Evolutionary conservation across 2,329 filamentous ascomycete genomes (phyloP).

Genomic region (Cryphonectria nitschkei): DNA sequence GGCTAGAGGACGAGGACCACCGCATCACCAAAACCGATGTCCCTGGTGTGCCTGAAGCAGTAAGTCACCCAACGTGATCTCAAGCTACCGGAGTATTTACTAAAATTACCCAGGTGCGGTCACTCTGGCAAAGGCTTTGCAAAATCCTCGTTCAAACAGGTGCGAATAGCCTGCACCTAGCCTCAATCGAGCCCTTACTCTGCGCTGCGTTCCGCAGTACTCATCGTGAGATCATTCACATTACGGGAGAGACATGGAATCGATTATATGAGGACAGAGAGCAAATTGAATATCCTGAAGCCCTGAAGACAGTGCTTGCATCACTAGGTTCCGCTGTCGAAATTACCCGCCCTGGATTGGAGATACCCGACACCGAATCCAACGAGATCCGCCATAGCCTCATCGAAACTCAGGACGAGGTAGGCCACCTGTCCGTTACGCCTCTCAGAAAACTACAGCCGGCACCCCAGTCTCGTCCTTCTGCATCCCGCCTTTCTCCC

Average conservation of each 20-base stretch:
- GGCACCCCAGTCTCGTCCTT: constrained; percentile 33
- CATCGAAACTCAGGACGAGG: constrained; percentile 54
- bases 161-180: constrained; percentile 50
- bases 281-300: constrained; percentile 65
- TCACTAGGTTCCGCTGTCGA: constrained; percentile 60
- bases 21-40: constrained; percentile 47
- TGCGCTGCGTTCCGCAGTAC: constrained; percentile 62
- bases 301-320: constrained; percentile 64
- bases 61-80: constrained; percentile 42
- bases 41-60: constrained; percentile 46
- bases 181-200: constrained; percentile 57
- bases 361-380: constrained; percentile 43
- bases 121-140: constrained; percentile 56
- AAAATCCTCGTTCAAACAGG: constrained; percentile 41
- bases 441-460: constrained; percentile 35
- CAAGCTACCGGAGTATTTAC: constrained; percentile 12
- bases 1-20: constrained; percentile 63
- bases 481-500: constrained; percentile 32
- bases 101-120: constrained; percentile 47
- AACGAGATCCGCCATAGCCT: constrained; percentile 47
- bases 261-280: constrained; percentile 64
- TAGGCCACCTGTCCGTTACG: constrained; percentile 35
- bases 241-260: constrained; percentile 67
- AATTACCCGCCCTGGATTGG: constrained; percentile 49
- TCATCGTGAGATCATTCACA: constrained; percentile 58